phyloP scores from a whole-genome alignment of 192 early-diverging fungal species.

The Backusella parvicylindrica region DNA sequence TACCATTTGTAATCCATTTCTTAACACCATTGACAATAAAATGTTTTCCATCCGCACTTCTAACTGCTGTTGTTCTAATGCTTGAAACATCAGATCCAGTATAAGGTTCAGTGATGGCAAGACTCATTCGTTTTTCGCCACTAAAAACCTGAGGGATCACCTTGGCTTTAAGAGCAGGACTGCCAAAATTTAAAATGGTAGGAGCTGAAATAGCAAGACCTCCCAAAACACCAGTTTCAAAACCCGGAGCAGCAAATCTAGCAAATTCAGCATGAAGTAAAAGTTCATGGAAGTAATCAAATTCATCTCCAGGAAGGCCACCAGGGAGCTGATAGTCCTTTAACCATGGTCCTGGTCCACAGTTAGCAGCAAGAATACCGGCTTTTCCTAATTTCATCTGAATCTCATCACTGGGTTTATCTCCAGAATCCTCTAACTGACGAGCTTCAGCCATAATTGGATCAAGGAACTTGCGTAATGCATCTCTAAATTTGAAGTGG shows the following conservation, averaged over 20 bases:
- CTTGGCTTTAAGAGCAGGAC: constrained; percentile 58
- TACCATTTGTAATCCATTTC: constrained; percentile 82
- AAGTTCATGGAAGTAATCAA: constrained; percentile 70
- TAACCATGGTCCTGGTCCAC: constrained; percentile 48
- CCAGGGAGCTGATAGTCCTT: constrained; percentile 37
- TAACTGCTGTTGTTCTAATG: constrained; percentile 63
- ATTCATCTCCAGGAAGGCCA: constrained; percentile 57
- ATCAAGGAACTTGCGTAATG: constrained; percentile 66
- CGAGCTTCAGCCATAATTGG: constrained; percentile 65
- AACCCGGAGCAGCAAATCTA: constrained; percentile 71
- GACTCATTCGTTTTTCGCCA: constrained; percentile 77
- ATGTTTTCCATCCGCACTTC: constrained; percentile 62
- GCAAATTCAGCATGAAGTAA: constrained; percentile 66
- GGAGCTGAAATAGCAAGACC: constrained; percentile 74
- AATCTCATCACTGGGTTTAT: constrained; percentile 62
- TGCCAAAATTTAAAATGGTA: constrained; percentile 73
- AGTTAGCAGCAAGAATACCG: constrained; percentile 63
- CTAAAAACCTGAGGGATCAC: constrained; percentile 56
- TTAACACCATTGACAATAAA: constrained; percentile 86
- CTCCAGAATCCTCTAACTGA: constrained; percentile 73
- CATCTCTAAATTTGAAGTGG: constrained; percentile 60
- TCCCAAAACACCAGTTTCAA: constrained; percentile 65
- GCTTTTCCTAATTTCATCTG: constrained; percentile 66
- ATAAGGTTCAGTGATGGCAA: constrained; percentile 80
- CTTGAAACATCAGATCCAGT: constrained; percentile 78